A percentile compares a stretch with the other conserved stretches of the same genome.
Conservation (phyloP, 192 early-diverging fungal species). For the Linderina pennispora region DNA sequence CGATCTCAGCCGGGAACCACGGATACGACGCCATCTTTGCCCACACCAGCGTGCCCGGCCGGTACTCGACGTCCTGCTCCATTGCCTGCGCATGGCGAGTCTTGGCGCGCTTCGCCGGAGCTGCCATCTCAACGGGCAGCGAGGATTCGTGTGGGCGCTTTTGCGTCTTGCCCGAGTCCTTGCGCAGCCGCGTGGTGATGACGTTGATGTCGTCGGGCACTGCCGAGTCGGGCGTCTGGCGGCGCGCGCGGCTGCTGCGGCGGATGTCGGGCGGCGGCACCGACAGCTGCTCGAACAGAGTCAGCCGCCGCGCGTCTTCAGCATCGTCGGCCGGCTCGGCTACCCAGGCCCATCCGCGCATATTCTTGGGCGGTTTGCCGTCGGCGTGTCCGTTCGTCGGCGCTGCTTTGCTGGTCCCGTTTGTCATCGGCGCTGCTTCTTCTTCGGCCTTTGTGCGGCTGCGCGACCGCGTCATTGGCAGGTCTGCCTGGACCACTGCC, state of each 20-base stretch:
- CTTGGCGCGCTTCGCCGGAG: too few species aligned
- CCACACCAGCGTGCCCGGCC: constrained; percentile 44
- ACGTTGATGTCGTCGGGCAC: constrained; percentile 26
- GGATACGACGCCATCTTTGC: constrained; percentile 36
- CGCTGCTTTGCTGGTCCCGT: too few species aligned
- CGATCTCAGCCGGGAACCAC: constrained; percentile 43
- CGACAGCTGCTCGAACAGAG: constrained; percentile 37
- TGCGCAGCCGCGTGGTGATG: constrained; percentile 14
- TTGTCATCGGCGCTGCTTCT: too few species aligned
- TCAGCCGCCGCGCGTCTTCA: constrained; percentile 3
- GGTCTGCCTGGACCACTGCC: neutral
- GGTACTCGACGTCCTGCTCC: too few species aligned
- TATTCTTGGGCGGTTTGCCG: neutral
- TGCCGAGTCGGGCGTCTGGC: constrained; percentile 2
- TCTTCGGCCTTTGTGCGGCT: neutral
- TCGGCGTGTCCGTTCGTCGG: neutral
- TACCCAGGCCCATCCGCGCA: neutral
- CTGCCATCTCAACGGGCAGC: too few species aligned
- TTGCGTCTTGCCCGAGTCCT: neutral
- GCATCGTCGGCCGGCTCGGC: neutral
- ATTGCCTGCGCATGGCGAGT: too few species aligned
- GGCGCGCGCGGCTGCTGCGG: neutral
- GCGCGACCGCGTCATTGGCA: neutral
- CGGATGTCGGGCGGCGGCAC: constrained; percentile 37
- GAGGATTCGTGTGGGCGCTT: too few species aligned